Base-by-base conservation (phyloP, 495 filamentous ascomycete species). In the Aspergillus taichungensis region DNA sequence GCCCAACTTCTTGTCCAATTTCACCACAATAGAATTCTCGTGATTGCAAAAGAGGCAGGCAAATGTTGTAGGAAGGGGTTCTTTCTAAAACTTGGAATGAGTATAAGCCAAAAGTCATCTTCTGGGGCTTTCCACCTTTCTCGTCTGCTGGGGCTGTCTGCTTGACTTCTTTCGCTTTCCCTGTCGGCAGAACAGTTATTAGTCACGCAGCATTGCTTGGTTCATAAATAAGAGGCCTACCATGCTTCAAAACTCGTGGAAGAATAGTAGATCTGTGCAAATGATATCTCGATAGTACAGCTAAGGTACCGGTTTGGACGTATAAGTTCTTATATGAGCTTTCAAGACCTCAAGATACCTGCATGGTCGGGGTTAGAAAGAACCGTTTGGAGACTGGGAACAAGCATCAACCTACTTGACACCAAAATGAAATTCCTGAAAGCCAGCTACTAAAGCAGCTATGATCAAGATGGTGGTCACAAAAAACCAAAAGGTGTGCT, bases 41-140 rank as follows among this genome's bases (percentile, higher is more conserved):
- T 97, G 88, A 62, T 95, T 97, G 73, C 92, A 98, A 67, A 98
- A 98, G 29, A 96, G 79, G 59, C 92, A 98, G n/a, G 88, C 80
- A 63, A 98, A 98, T 13, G 79, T 74, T 3, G 84, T 90, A 11
- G 88, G 71, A n/a, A 98, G 77, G 10, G 87, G 85, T 55, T 95
- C 91, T 59, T 77, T 79, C 91, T 95, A 55, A 45, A 11, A 38
- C 32, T 10, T 30, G 9, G 31, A n/a, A 8, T 13, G 47, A 14
- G 53, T 34, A 55, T 43, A 34, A 31, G 34, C 31, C 39, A 11
- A 13, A 24, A 39, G 12, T 13, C 9, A 39, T 35, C 3, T 33
- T 6, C 30, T 10, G 31, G n/a, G 37, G 5, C 43, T 40, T 37
- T 31, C 57, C 49, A 91, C 88, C 83, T 84, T 95, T 67, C 84